A percentile compares a stretch with the other conserved stretches of the same genome.
Evolutionary conservation across 257 asterid species (phyloP).

Genomic region (Fraxinus quadrangulata): DNA sequence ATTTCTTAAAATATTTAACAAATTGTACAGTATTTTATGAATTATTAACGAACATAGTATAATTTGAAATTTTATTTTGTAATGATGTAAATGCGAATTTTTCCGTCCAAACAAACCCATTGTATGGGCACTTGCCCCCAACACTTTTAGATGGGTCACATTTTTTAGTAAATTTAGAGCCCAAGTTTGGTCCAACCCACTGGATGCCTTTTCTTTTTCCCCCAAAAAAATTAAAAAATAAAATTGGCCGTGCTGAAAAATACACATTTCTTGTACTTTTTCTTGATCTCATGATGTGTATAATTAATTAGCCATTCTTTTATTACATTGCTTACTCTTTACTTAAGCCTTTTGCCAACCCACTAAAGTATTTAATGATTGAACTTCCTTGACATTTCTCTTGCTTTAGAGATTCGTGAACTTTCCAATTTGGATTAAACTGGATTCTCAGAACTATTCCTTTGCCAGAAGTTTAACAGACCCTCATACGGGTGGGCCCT

Average conservation of each 20-base stretch:
- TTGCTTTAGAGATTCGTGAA: not conserved
- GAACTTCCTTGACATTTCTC: conserved; percentile 17
- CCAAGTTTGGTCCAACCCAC: not conserved
- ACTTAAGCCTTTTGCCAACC: conserved; percentile 27
- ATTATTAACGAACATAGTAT: no score
- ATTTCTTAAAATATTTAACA: no score
- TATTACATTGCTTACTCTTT: conserved; percentile 34
- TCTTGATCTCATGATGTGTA: not conserved
- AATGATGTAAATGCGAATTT: no score
- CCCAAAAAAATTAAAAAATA: no score
- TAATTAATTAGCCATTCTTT: not conserved
- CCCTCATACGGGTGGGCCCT: no score
- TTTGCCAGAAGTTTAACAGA: no score
- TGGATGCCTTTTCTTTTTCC: not conserved
- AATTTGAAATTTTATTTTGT: no score
- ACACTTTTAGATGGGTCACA: not conserved
- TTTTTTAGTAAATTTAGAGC: not conserved
- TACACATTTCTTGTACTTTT: not conserved
- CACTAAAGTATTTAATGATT: conserved; percentile 23
- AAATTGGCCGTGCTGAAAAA: no score
- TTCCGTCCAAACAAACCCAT: no score
- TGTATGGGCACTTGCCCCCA: not conserved
- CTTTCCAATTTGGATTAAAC: not conserved
- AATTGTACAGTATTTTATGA: no score
- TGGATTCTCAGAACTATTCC: no score